These are phyloP conservation scores for Xenoacremonium recifei DNA, from an alignment of 2,329 filamentous ascomycete genomes.

Conservation along the genomic window DNA sequence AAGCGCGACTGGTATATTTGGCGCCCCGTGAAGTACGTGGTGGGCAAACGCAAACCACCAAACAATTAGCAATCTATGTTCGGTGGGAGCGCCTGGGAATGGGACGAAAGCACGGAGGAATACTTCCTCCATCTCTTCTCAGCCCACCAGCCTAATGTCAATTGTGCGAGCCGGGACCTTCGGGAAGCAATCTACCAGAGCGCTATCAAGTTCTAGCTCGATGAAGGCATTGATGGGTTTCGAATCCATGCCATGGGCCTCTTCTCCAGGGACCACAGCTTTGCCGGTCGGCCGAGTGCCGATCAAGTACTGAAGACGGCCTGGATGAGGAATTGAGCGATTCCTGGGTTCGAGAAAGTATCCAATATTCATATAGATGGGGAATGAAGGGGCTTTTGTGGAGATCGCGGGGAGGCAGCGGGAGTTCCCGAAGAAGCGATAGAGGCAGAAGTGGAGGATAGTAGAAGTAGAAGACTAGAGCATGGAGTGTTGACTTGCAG, in stretches of 20 bases:
- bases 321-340: no score
- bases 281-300: no score
- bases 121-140: constrained; percentile 73
- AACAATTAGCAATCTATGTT: constrained; percentile 67
- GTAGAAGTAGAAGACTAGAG: no score
- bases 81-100: constrained; percentile 28
- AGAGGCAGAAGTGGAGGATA: no score
- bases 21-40: constrained; percentile 42
- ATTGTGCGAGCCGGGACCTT: constrained; percentile 70
- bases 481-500: no score
- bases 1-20: constrained; percentile 65
- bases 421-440: no score
- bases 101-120: constrained; percentile 49
- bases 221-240: constrained; percentile 66
- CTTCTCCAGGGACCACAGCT: no score
- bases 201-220: constrained; percentile 63
- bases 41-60: constrained; percentile 60
- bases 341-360: no score
- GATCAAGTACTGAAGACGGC: no score
- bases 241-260: constrained; percentile 67
- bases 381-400: no score
- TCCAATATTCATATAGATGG: no score
- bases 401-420: no score
- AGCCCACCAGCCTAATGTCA: constrained; percentile 70
- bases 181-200: constrained; percentile 64